Evolutionary conservation across 805 yeast species (phyloP), one percentile per base, ranked within the genome.

Genomic region (fission yeast (Schizosaccharomyces pombe)): DNA sequence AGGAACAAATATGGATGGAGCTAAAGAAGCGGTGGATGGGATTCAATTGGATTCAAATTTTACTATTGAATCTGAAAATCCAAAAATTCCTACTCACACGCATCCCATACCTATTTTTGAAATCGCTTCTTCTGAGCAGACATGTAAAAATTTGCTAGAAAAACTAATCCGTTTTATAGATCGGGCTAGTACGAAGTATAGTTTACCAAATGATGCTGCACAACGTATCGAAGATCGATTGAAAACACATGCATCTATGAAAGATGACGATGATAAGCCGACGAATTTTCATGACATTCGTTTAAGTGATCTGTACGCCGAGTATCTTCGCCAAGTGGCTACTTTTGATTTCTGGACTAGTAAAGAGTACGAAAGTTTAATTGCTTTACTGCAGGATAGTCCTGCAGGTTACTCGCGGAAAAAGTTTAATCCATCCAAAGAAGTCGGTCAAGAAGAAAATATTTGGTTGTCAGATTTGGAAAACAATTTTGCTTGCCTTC

Each of bases 291-390:
- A 43, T n/a, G 11, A 43, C n/a, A 29, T 22, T 22, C 49, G 26
- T 2, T 24, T 22, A 6, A 22, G 49, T 22, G 49, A 43, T 22
- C 5, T 43, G 14, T 30, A 22, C 26, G 49, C 55, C 28, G 54
- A 47, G 12, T 58, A 58, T 43, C 56, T 58, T 16, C 53, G 60
- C 5, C 56, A 54, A 22, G 60, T 57, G 16, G 28, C 30, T 19
- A 43, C 49, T 16, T 43, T 22, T 30, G 49, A 43, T 43, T 43
- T 43, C 26, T 43, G 49, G 49, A 43, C 28, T 2, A 14, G 49
- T 24, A 43, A 24, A n/a, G 14, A 22, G 19, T 43, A 43, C 4
- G 19, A 16, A 43, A 22, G 49, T 26, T 12, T 22, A 9, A 19
- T 43, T 9, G 49, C 49, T 9, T 43, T 43, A 14, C 26, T 43